Evolutionary conservation across 176 grass and related monocot species (phyloP).

Genomic region (Tillandsia leiboldiana): DNA sequence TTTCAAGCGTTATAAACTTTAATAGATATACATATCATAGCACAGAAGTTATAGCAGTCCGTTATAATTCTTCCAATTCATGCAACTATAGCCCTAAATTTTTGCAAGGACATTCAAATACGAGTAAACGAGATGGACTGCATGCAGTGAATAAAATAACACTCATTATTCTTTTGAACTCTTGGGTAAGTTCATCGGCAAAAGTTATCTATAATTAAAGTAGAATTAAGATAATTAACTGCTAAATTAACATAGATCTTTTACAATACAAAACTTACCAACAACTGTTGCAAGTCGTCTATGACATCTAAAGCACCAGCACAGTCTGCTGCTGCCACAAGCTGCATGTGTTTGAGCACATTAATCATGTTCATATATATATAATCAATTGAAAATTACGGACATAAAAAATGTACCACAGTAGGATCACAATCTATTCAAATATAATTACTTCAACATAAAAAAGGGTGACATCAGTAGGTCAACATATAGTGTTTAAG

Average conservation of each 20-base stretch:
- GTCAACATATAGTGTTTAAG: too few species aligned
- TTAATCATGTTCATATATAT: conserved; percentile 9
- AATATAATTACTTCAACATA: too few species aligned
- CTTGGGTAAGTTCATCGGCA: too few species aligned
- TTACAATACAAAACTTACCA: conserved; percentile 41
- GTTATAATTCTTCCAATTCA: background rate
- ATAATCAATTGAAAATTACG: background rate
- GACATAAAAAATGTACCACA: background rate
- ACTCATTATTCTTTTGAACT: background rate
- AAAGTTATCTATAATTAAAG: too few species aligned
- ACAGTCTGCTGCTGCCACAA: conserved; percentile 90
- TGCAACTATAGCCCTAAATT: background rate
- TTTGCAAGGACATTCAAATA: background rate
- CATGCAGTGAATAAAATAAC: background rate
- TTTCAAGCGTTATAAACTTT: background rate
- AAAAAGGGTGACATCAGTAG: too few species aligned
- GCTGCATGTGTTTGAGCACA: conserved; percentile 41
- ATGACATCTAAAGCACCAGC: conserved; percentile 91
- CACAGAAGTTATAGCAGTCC: background rate
- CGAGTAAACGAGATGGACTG: background rate
- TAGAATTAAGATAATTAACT: too few species aligned
- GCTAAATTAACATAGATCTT: background rate
- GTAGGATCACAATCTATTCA: background rate
- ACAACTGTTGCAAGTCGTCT: conserved; percentile 83
- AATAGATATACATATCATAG: background rate